Conservation (phyloP, 495 filamentous ascomycete genomes). For the Neurospora africana region DNA sequence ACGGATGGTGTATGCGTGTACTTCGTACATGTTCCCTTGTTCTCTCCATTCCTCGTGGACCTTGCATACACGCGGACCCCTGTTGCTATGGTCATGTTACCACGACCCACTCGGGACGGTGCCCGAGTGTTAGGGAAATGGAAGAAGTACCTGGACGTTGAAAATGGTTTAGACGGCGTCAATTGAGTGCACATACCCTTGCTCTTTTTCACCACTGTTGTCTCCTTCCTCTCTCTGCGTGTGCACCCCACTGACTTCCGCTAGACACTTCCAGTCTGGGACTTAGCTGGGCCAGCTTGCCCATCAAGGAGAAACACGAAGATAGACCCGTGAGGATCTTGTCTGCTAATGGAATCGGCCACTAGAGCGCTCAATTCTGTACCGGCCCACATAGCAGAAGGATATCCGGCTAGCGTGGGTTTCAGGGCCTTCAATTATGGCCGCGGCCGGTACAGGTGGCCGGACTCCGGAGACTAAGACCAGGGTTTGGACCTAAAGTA, state of each 20-base stretch:
- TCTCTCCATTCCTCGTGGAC: not conserved
- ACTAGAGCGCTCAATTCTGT: constrained; percentile 5
- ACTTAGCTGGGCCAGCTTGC: not conserved
- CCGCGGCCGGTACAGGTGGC: constrained; percentile 12
- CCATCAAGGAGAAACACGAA: not conserved
- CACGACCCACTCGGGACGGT: constrained; percentile 14
- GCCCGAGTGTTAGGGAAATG: not conserved
- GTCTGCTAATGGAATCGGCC: not conserved
- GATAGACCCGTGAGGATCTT: not conserved
- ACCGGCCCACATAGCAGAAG: constrained; percentile 24
- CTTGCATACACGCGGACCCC: constrained; percentile 18
- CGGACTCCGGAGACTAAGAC: constrained; percentile 1
- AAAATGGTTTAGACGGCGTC: not conserved
- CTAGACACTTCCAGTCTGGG: not conserved
- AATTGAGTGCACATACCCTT: not conserved
- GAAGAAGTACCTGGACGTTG: constrained; percentile 5
- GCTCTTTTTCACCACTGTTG: not conserved
- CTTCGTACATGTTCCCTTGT: not conserved
- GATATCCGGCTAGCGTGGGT: constrained; percentile 19
- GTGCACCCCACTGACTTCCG: not conserved
- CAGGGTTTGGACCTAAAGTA: not conserved
- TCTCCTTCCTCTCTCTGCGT: not conserved
- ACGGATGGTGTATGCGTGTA: not conserved
- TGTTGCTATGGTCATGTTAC: constrained; percentile 16
- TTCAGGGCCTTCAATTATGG: constrained; percentile 7